Base-by-base conservation (phyloP, 2,329 filamentous ascomycete species). In the Botrytis fragariae region DNA sequence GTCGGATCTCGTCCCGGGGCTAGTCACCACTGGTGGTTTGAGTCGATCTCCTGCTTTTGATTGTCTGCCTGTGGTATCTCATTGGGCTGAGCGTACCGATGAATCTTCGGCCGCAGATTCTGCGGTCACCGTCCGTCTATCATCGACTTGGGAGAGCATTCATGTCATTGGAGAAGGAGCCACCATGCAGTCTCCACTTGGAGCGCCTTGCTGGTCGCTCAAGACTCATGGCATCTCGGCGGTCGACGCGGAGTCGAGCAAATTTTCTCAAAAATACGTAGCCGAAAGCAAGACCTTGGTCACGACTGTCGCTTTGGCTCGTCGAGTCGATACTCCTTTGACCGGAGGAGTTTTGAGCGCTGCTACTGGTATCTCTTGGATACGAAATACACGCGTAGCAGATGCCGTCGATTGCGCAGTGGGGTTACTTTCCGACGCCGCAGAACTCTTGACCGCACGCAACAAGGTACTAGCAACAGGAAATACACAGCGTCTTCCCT, bases 41-140 rank as follows among this genome's bases (percentile, higher is more conserved):
- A 73, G 54, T 45, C 37, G 63, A 1, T 72, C 71, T 2, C 68
- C 68, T 45, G 68, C 67, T 3, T 69, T 69, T 69, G 67, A 69
- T 45, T 69, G 67, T 18, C 67, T 69, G 1, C 67, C 67, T 10
- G 51, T 69, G 3, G 67, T 69, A 5, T 69, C 67, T 7, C 67
- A 69, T 60, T 69, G 67, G 67, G 51, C 12, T 60, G 67, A 69
- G 14, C 67, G 67, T 3, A 69, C 67, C 4, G 35, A 18, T 32
- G 67, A 69, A 25, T 20, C 37, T 7, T 69, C 67, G 20, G 37
- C 67, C 6, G 4, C 48, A 35, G 67, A 69, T 20, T 10, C 2
- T 60, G 51, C 48, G 1, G 67, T 14, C 1, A 22, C 37, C 10
- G 3, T 69, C 6, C 51, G 51, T 7, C 37, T 69, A 8, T 35